phyloP scores from a whole-genome alignment of 2,329 filamentous ascomycete species.

The Talaromyces sp. region DNA sequence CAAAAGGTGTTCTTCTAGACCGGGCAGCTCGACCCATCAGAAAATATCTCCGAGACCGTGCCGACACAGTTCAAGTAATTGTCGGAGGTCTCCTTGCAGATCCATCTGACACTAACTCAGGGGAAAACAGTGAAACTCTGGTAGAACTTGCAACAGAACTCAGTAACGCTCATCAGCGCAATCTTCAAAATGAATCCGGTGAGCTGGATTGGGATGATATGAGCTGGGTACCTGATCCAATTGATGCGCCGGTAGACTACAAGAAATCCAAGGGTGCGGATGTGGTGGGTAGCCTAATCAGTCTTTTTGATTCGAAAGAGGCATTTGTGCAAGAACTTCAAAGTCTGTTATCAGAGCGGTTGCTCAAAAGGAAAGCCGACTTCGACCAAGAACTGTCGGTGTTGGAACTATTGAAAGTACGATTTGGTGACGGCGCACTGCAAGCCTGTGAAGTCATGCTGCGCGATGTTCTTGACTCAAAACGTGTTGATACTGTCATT shows the following conservation, averaged over 20 bases:
- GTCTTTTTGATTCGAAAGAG: slow-evolving; percentile 81
- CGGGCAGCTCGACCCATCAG: slow-evolving; percentile 62
- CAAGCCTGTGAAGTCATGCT: slow-evolving; percentile 98
- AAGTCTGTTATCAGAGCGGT: slow-evolving; percentile 75
- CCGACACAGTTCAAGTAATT: slow-evolving; percentile 62
- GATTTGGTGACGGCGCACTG: slow-evolving; percentile 77
- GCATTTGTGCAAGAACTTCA: slow-evolving; percentile 94
- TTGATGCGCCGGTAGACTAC: slow-evolving; percentile 89
- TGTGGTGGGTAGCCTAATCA: slow-evolving; percentile 84
- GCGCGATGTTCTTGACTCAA: slow-evolving; percentile 81
- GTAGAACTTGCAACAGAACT: slow-evolving; percentile 53
- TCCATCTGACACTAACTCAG: slow-evolving; percentile 35
- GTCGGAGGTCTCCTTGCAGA: slow-evolving; percentile 60
- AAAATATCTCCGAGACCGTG: slow-evolving; percentile 57
- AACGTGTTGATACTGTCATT: slow-evolving; percentile 64
- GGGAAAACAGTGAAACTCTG: slow-evolving; percentile 39
- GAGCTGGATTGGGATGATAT: slow-evolving; percentile 88
- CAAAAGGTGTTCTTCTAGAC: slow-evolving; percentile 61
- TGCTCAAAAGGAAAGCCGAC: slow-evolving; percentile 59
- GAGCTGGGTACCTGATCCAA: slow-evolving; percentile 86
- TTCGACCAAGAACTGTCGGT: slow-evolving; percentile 80
- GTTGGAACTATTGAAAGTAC: slow-evolving; percentile 77
- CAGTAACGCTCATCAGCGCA: slow-evolving; percentile 38
- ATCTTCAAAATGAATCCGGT: slow-evolving; percentile 46
- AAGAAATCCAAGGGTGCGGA: slow-evolving; percentile 83